Base-by-base conservation (phyloP, 306 rosid species). In the Vigna nakashimae region DNA sequence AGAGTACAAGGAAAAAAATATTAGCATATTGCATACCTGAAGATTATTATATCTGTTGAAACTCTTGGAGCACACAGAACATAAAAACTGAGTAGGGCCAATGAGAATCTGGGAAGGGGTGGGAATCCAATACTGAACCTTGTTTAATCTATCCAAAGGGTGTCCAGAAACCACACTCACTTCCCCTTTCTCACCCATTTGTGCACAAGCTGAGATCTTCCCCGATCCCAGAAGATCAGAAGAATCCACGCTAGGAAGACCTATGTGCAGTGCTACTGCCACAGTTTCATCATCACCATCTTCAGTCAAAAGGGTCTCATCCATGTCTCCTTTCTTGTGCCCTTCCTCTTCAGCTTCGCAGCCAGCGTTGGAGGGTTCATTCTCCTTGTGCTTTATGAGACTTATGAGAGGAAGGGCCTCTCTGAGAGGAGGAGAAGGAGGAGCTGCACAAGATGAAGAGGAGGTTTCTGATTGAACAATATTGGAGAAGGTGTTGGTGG, bases 91-190 rank as follows among this genome's bases (percentile, higher is more conserved):
- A 69, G 59, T 65, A 65, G 70, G 70, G 11, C 70, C 51, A 11
- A 65, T 65, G 10, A 65, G 70, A 40, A 65, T 65, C 51, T 65
- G 70, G 11, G 70, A 65, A 65, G 51, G 51, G 70, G 88, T 88
- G 4, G 95, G 95, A 79, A 90, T 90, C 95, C 95, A 90, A 78
- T 82, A 88, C 72, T 85, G 92, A 50, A 78, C 82, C 84, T 86
- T 88, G 69, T 69, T 78, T 20, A 76, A 36, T 63, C 76, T 70
- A n/a, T 83, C 81, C 42, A 73, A 71, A 67, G 88, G 81, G 65
- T 59, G 68, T 46, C 72, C 65, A 45, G 83, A 81, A 63, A 75
- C 38, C 52, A 55, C 71, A 40, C 32, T 70, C 38, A 60, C 63
- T 49, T 63, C 85, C 22, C 52, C 73, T 2, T 69, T 77, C 70